Evolutionary conservation across 2,329 filamentous ascomycete species (phyloP), one percentile per base, ranked within the genome.

Genomic region (Myriosclerotinia scirpicola): DNA sequence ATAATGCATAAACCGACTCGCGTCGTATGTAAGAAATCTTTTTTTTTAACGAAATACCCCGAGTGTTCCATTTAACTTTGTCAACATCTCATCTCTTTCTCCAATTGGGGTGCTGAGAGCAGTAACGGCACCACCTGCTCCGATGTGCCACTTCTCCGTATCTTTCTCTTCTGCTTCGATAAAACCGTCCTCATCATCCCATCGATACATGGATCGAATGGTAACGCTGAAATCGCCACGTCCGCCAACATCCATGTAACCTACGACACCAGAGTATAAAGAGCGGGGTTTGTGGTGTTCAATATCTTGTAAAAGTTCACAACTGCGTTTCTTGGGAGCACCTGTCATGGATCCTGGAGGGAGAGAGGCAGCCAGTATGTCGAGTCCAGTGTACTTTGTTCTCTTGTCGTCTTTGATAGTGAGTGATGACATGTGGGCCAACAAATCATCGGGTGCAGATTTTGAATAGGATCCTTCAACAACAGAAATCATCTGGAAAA

Each of bases 311-410:
- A 98, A 81, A 56, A 97, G 84, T 80, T 96, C 89, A 77, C 94
- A 97, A 70, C 90, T 94, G 58, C 94, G 85, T 79, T 94, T 93
- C 81, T 98, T 98, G 0, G 94, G 95, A 0, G 94, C 94, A 8
- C 95, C 95, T 2, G 94, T 98, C 95, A 98, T 98, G 73, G 90
- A 94, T 0, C 95, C 94, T 0, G 95, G 93, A 0, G 95, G 94
- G 0, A 98, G 82, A 58, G 88, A 90, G 8, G 87, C 84, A 0
- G 90, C 86, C 0, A 98, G 84, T 5, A 94, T 89, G 67, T 94
- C 89, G 46, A 95, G 81, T 1, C 90, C 91, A 0, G 87, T 86
- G 67, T 84, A 81, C 8, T 71, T 59, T 14, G 48, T 67, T n/a
- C 59, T 76, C 42, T 60, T 56, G n/a, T 40, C 66, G 14, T 65